Base-by-base conservation (phyloP, 75 land plant genomes). In the Chamaecyparis obtusa region DNA sequence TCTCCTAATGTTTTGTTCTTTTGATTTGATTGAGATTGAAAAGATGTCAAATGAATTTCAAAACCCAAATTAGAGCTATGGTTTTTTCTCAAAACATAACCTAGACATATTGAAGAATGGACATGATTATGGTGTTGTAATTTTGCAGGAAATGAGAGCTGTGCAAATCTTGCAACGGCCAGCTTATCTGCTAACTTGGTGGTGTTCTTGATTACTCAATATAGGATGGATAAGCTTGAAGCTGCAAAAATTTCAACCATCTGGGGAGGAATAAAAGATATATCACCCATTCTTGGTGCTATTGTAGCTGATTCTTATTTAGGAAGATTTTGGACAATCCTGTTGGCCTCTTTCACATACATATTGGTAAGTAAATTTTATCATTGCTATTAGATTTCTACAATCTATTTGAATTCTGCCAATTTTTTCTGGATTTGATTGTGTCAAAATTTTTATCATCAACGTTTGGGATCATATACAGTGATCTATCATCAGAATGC, bases 301-400 rank as follows among this genome's bases (percentile, higher is more conserved):
- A 87, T 91, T 81, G 19, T 91, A 5, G 91, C 92, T 2, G 92
- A 91, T 85, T 91, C 91, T 19, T 91, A 87, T 54, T 32, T 91
- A 51, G 92, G 92, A 67, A 56, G 92, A 16, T 91, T 69, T 71
- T 90, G 91, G 92, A 90, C 91, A 27, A 91, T 91, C 35, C 84
- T 86, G 17, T 3, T 51, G 10, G 87, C 87, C 75, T 91, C 90
- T 56, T 41, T 84, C 54, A 56, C 85, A 79, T 90, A 91, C 46
- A 71, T 87, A 51, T 32, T 87, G 44, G 92, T 91, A 54, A 83
- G 21, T 9, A 51, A 49, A 51, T 14, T 15, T 8, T 33, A n/a
- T n/a, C n/a, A n/a, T n/a, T n/a, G n/a, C n/a, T n/a, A n/a, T n/a
- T n/a, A n/a, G n/a, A n/a, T n/a, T n/a, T n/a, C n/a, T n/a, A n/a